Conservation (phyloP, 1,139 yeast genomes). For the Eremothecium sinecaudum region DNA sequence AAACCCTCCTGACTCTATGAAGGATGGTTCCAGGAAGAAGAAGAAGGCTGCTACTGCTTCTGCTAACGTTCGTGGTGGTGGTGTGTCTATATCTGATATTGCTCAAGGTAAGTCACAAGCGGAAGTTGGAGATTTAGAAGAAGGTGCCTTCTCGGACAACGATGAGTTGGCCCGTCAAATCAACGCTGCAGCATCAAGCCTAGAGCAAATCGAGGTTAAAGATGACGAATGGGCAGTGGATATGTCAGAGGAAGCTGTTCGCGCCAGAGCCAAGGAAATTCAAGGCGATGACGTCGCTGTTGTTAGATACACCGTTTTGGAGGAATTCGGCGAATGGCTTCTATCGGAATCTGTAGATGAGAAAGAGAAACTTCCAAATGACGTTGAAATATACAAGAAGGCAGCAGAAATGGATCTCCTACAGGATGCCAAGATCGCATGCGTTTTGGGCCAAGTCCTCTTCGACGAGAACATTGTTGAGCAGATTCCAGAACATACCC, state of each 20-base stretch:
- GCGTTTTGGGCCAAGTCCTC: constrained; percentile 84
- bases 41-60: constrained; percentile 83
- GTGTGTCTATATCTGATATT: constrained; percentile 67
- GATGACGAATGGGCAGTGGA: constrained; percentile 99
- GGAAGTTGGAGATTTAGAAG: constrained; percentile 32
- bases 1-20: constrained; percentile 73
- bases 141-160: constrained; percentile 45
- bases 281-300: constrained; percentile 45
- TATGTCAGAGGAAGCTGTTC: constrained; percentile 93
- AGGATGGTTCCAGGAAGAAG: constrained; percentile 44
- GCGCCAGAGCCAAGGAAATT: constrained; percentile 81
- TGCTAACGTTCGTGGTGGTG: constrained; percentile 85
- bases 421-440: constrained; percentile 68
- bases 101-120: constrained; percentile 47
- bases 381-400: constrained; percentile 86
- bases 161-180: constrained; percentile 72
- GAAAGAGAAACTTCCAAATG: constrained; percentile 54
- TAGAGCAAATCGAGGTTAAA: constrained; percentile 48
- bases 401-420: constrained; percentile 70
- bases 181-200: constrained; percentile 73
- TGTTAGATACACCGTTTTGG: constrained; percentile 37
- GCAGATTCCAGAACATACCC: constrained; percentile 69
- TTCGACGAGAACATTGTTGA: constrained; percentile 70
- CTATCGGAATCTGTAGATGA: constrained; percentile 44
- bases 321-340: constrained; percentile 88